Evolutionary conservation across 2,329 filamentous ascomycete genomes (phyloP).

Genomic region (Phaeophleospora eucalypticola): DNA sequence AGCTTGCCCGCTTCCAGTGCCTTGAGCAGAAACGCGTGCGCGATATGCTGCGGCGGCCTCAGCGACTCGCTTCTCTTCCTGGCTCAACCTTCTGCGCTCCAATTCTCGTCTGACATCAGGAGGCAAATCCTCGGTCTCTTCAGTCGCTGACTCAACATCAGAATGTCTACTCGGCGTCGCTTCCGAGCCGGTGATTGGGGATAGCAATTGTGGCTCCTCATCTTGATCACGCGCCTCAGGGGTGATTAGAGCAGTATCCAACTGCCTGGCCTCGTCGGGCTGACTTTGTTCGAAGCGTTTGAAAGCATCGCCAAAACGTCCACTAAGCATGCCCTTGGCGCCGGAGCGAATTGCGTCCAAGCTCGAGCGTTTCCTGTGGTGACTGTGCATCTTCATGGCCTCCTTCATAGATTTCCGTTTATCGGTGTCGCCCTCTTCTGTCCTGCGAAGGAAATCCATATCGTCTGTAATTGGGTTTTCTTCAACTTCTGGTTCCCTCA

Average conservation of each 20-base stretch:
- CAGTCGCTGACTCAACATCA: constrained; percentile 49
- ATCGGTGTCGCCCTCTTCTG: constrained; percentile 58
- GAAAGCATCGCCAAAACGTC: constrained; percentile 90
- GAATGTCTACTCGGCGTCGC: constrained; percentile 60
- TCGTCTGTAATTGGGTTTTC: constrained; percentile 70
- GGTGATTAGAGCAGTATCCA: constrained; percentile 13
- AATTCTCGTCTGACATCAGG: constrained; percentile 88
- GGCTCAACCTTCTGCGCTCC: constrained; percentile 72
- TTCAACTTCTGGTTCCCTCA: constrained; percentile 47
- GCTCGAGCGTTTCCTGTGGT: constrained; percentile 68
- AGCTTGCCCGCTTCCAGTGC: constrained; percentile 50
- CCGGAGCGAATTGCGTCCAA: constrained; percentile 54
- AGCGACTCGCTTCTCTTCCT: constrained; percentile 87
- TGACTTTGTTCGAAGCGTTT: constrained; percentile 69
- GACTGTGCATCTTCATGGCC: constrained; percentile 49
- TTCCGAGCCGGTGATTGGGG: constrained; percentile 73
- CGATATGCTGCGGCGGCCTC: constrained; percentile 86
- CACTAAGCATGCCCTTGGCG: constrained; percentile 77
- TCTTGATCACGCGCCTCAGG: constrained; percentile 18
- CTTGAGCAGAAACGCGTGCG: constrained; percentile 63
- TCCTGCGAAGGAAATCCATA: constrained; percentile 74
- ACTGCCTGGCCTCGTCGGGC: constrained; percentile 10
- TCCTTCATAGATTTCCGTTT: constrained; percentile 13
- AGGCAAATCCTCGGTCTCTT: constrained; percentile 67
- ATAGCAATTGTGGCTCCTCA: constrained; percentile 44